These are phyloP conservation scores for Backusella tarrabulga DNA, from an alignment of 192 early-diverging fungal species.

Conservation along the genomic window DNA sequence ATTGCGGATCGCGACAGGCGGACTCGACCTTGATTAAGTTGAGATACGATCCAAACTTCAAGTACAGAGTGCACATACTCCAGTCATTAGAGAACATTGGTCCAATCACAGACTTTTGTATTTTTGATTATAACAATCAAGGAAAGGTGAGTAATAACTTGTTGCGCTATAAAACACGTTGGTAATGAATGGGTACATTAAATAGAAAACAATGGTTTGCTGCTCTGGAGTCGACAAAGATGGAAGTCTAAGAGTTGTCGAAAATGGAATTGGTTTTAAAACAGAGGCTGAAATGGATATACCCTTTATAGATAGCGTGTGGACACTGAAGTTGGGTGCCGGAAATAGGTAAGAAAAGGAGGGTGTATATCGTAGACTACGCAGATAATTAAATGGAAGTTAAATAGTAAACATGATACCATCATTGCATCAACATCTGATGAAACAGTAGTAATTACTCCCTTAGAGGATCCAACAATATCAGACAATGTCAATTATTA, in stretches of 20 bases:
- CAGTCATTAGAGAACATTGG: conserved; percentile 72
- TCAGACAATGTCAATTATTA: conserved; percentile 48
- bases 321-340: conserved; percentile 56
- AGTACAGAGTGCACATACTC: conserved; percentile 55
- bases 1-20: conserved; percentile 81
- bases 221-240: conserved; percentile 78
- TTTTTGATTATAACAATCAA: conserved; percentile 74
- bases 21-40: conserved; percentile 83
- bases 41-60: conserved; percentile 41
- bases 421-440: conserved; percentile 63
- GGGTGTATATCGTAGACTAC: too few relatives aligned
- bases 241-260: conserved; percentile 78
- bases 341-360: conserved; percentile 38
- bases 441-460: conserved; percentile 53
- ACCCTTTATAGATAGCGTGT: conserved; percentile 68
- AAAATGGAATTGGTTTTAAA: conserved; percentile 88
- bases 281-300: conserved; percentile 57
- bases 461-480: not conserved
- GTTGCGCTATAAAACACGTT: not conserved
- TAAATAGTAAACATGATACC: conserved; percentile 40
- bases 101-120: conserved; percentile 83
- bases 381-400: not conserved
- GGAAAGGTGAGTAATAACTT: conserved; percentile 40
- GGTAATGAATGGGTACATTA: not conserved
- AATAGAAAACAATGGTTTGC: conserved; percentile 73